Conservation (phyloP, 2,329 filamentous ascomycete genomes). For the Stachybotrys echinatus region DNA sequence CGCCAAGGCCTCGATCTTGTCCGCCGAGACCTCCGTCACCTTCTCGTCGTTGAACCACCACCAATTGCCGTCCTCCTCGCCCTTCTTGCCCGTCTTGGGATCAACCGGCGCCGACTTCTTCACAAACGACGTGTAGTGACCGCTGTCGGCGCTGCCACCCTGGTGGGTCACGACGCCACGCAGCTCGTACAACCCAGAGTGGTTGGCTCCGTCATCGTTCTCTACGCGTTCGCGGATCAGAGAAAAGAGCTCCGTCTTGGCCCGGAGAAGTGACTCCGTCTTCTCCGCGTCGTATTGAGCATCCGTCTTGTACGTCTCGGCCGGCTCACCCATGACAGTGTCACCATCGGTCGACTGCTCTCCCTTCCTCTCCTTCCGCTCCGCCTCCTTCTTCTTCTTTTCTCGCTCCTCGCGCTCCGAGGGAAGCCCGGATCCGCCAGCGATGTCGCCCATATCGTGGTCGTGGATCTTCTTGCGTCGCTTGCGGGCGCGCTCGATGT, state of each 20-base stretch:
- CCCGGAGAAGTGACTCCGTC: conserved; percentile 64
- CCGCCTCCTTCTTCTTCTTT: conserved; percentile 41
- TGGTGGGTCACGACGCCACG: conserved; percentile 94
- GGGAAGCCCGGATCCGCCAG: conserved; percentile 40
- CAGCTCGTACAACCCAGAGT: conserved; percentile 92
- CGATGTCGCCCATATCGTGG: conserved; percentile 37
- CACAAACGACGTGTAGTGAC: conserved; percentile 96
- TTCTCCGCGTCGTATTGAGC: conserved; percentile 87
- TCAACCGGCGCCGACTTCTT: conserved; percentile 80
- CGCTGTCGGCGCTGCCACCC: conserved; percentile 92
- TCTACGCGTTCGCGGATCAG: conserved; percentile 71
- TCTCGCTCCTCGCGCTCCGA: conserved; percentile 49
- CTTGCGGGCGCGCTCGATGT: conserved; percentile 87
- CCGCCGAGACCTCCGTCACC: conserved; percentile 83
- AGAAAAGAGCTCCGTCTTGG: conserved; percentile 82
- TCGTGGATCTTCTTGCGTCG: conserved; percentile 68
- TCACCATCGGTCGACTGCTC: conserved; percentile 52
- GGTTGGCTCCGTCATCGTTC: conserved; percentile 78
- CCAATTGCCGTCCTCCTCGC: conserved; percentile 88
- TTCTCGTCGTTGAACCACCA: conserved; percentile 99
- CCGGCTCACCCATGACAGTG: conserved; percentile 67
- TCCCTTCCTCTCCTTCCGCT: conserved; percentile 33
- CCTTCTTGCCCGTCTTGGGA: conserved; percentile 68
- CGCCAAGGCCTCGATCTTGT: conserved; percentile 85
- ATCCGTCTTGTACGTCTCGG: conserved; percentile 78